A percentile compares a stretch with the other conserved stretches of the same genome.
Conservation (phyloP, 192 early-diverging fungal genomes). For the Radiomyces spectabilis region DNA sequence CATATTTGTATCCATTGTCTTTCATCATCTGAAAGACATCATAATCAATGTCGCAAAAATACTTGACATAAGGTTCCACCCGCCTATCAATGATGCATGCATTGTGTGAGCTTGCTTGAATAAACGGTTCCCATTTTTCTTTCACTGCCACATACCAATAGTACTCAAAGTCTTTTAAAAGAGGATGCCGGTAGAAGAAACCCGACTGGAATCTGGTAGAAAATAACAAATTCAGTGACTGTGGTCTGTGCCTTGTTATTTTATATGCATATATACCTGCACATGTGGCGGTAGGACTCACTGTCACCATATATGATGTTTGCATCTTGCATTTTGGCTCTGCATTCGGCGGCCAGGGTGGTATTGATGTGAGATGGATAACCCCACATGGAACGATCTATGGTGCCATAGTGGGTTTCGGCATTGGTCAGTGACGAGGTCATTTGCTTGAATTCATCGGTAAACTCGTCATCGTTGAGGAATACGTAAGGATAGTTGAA, state of each 20-base stretch:
- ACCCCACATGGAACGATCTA: conserved; percentile 54
- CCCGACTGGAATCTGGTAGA: conserved; percentile 60
- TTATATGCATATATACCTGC: conserved; percentile 35
- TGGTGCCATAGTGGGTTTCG: not conserved
- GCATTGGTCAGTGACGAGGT: conserved; percentile 14
- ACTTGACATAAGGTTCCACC: conserved; percentile 59
- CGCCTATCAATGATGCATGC: no score
- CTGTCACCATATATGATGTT: conserved; percentile 53
- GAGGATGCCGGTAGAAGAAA: conserved; percentile 55
- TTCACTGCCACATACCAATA: no score
- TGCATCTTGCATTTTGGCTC: conserved; percentile 20
- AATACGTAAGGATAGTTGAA: conserved; percentile 86
- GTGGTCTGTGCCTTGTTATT: not conserved
- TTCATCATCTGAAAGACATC: conserved; percentile 52
- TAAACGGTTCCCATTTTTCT: not conserved
- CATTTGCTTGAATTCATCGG: conserved; percentile 52
- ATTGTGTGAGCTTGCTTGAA: no score
- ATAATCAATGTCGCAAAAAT: conserved; percentile 62
- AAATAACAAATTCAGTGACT: conserved; percentile 4
- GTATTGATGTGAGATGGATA: conserved; percentile 68
- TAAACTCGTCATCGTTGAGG: conserved; percentile 73
- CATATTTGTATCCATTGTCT: conserved; percentile 50
- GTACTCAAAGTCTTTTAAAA: conserved; percentile 52
- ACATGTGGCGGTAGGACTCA: conserved; percentile 67
- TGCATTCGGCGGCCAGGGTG: conserved; percentile 29